Percentiles rank a stretch among this genome's conserved stretches.
These are phyloP conservation scores for Phytopythium ostracodes DNA, from an alignment of 352 stramenopile genomes.

Conservation along the genomic window DNA sequence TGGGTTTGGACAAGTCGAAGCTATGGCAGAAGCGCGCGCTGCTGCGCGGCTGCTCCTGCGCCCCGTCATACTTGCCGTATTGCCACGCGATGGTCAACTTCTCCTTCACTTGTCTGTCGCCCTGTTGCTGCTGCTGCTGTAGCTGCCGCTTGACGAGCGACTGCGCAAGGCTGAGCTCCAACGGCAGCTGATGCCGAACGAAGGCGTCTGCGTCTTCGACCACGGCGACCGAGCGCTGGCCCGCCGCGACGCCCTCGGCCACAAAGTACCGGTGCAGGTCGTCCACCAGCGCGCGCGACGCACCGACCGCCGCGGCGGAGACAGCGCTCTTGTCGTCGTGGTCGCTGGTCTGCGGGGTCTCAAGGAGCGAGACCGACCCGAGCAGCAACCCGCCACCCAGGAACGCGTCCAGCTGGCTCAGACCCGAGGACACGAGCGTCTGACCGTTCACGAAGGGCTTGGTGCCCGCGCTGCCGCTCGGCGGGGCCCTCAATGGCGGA, in stretches of 20 bases:
- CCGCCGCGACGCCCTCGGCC: slow-evolving; percentile 44
- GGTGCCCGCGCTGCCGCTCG: slow-evolving; percentile 25
- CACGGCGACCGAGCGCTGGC: slow-evolving; percentile 33
- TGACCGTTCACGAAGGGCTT: slow-evolving; percentile 73
- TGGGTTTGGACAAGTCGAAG: slow-evolving; percentile 62
- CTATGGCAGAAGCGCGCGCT: slow-evolving; percentile 63
- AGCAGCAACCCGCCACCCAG: slow-evolving; percentile 55
- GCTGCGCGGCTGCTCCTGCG: slow-evolving; percentile 3
- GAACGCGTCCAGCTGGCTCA: slow-evolving; percentile 47
- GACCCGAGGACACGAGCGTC: slow-evolving; percentile 47
- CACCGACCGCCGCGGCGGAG: not conserved
- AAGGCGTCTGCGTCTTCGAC: slow-evolving; percentile 37
- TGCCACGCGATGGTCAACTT: slow-evolving; percentile 71
- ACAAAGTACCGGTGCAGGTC: slow-evolving; percentile 68
- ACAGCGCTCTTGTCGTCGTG: not conserved
- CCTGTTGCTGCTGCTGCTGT: slow-evolving; percentile 6
- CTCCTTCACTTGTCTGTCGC: slow-evolving; percentile 10
- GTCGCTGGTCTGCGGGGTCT: slow-evolving; percentile 20
- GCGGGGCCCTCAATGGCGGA: not conserved
- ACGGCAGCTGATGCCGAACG: slow-evolving; percentile 32
- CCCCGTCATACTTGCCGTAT: slow-evolving; percentile 57
- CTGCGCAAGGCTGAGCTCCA: slow-evolving; percentile 66
- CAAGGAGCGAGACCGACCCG: slow-evolving; percentile 43
- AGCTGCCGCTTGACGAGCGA: slow-evolving; percentile 62
- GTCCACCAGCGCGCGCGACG: slow-evolving; percentile 29